phyloP scores from a whole-genome alignment of 305 asterid genomes.

The Fraxinus platypoda region DNA sequence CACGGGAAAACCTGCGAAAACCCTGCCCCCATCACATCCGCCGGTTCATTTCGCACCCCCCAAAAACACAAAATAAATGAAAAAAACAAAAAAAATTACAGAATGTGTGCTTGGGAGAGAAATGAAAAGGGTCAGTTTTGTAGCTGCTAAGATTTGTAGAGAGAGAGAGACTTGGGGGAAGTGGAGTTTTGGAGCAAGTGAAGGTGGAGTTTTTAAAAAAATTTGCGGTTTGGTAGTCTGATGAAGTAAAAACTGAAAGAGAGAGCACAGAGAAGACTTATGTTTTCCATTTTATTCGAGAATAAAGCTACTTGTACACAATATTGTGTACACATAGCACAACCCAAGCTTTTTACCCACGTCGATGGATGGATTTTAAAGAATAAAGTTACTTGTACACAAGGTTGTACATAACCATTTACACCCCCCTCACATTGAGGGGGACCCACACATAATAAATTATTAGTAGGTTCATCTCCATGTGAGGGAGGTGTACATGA shows the following conservation, averaged over 20 bases:
- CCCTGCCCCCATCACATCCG: slow-evolving; percentile 98
- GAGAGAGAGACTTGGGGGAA: neutral
- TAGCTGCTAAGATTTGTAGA: neutral
- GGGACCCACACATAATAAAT: too few relatives aligned
- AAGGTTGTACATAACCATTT: too few relatives aligned
- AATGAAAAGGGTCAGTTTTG: neutral
- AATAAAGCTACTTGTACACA: too few relatives aligned
- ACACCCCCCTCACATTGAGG: too few relatives aligned
- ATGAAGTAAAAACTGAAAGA: neutral
- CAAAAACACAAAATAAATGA: neutral
- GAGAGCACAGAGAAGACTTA: neutral
- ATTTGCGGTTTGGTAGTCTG: neutral
- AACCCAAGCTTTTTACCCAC: too few relatives aligned
- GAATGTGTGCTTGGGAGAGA: neutral
- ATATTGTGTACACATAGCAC: too few relatives aligned
- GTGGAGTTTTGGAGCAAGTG: neutral
- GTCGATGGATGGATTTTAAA: too few relatives aligned
- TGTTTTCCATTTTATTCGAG: neutral
- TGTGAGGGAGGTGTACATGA: too few relatives aligned
- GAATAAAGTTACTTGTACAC: too few relatives aligned
- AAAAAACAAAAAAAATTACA: neutral
- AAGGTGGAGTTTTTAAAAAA: neutral
- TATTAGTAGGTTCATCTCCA: too few relatives aligned
- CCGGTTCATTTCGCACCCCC: slow-evolving; percentile 66
- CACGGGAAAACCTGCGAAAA: slow-evolving; percentile 88